phyloP scores from a whole-genome alignment of 306 rosid species.

The Vigna trinervia region DNA sequence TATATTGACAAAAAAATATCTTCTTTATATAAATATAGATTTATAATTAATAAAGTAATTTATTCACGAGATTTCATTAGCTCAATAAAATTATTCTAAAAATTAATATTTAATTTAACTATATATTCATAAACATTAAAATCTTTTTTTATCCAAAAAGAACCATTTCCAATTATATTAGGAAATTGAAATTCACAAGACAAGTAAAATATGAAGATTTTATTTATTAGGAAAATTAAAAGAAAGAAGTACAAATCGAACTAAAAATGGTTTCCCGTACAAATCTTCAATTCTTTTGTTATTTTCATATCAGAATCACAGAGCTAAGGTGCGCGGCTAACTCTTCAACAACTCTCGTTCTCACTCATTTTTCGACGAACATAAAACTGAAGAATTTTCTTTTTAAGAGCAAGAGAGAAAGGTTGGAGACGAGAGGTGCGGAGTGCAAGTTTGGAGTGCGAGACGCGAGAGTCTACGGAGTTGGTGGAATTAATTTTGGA shows the following conservation, averaged over 20 bases:
- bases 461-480: too few relatives aligned
- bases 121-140: neutral
- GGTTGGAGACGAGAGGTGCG: too few relatives aligned
- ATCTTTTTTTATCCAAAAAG: neutral
- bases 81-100: neutral
- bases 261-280: conserved; percentile 6
- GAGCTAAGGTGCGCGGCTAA: neutral
- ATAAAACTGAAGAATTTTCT: neutral
- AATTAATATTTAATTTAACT: neutral
- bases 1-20: too few relatives aligned
- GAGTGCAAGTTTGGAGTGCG: too few relatives aligned
- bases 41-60: too few relatives aligned
- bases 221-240: neutral
- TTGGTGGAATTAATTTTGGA: too few relatives aligned
- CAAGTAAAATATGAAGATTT: neutral
- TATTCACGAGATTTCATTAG: neutral
- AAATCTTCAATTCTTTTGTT: neutral
- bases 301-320: neutral
- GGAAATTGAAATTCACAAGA: too few relatives aligned
- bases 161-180: neutral
- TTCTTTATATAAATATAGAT: too few relatives aligned
- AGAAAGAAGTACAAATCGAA: neutral
- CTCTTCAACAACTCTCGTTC: neutral
- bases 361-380: neutral
- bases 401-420: neutral